Conservation (phyloP, 2,329 filamentous ascomycete genomes). For the Cadophora sp. region DNA sequence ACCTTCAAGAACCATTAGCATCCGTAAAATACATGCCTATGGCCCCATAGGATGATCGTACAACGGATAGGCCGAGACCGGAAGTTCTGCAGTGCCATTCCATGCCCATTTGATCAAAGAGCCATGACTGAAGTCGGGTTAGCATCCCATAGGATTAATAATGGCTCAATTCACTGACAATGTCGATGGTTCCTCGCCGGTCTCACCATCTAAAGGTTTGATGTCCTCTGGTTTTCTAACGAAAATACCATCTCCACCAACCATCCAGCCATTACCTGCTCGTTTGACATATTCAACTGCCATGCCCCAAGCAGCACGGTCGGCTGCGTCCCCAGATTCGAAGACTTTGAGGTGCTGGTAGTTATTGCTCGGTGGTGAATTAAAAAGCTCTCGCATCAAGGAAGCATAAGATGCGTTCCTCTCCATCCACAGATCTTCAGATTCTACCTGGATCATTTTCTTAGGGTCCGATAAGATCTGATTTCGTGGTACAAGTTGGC, state of each 20-base stretch:
- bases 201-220: conserved; percentile 23
- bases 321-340: conserved; percentile 56
- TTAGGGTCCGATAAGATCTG: conserved; percentile 45
- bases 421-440: conserved; percentile 42
- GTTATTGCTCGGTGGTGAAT: conserved; percentile 41
- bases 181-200: conserved; percentile 22
- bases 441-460: conserved; percentile 39
- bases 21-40: background rate
- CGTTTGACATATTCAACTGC: conserved; percentile 50
- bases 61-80: conserved; percentile 34
- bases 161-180: conserved; percentile 40
- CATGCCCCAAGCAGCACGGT: conserved; percentile 55
- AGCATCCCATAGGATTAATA: conserved; percentile 1
- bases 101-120: conserved; percentile 40
- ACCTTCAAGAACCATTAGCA: background rate
- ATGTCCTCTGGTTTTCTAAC: conserved; percentile 40
- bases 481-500: conserved; percentile 56
- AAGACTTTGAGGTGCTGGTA: conserved; percentile 55
- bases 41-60: conserved; percentile 28
- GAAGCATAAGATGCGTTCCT: conserved; percentile 42
- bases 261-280: conserved; percentile 50
- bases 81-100: conserved; percentile 38
- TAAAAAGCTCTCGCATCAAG: conserved; percentile 42
- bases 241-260: conserved; percentile 54
- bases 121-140: conserved; percentile 32